phyloP scores from a whole-genome alignment of 805 yeast genomes.

The Saccharomycopsis schoenii region DNA sequence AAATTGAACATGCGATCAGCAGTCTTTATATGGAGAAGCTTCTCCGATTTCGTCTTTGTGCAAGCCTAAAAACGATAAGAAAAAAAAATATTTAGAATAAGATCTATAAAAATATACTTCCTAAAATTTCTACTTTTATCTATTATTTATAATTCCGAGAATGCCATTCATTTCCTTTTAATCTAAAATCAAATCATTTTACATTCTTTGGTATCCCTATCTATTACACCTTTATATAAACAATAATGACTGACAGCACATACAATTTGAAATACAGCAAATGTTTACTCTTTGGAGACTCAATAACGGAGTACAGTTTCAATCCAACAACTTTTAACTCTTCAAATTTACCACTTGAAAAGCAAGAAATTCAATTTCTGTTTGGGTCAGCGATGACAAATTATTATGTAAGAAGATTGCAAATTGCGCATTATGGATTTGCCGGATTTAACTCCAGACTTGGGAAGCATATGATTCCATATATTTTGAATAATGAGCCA shows the following conservation, averaged over 20 bases:
- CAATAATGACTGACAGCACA: neutral
- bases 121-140: no score
- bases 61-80: neutral
- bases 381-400: slow-evolving; percentile 41
- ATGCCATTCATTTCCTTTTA: no score
- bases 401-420: slow-evolving; percentile 51
- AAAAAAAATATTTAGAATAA: no score
- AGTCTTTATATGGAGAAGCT: no score
- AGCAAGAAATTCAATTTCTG: slow-evolving; percentile 29
- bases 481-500: slow-evolving; percentile 39
- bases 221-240: neutral
- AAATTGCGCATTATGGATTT: slow-evolving; percentile 65
- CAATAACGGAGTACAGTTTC: slow-evolving; percentile 49
- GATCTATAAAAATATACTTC: no score
- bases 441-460: slow-evolving; percentile 66
- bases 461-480: slow-evolving; percentile 41
- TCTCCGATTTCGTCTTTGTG: neutral
- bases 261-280: slow-evolving; percentile 31
- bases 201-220: neutral
- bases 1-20: no score
- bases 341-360: slow-evolving; percentile 10
- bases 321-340: slow-evolving; percentile 23
- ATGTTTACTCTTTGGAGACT: slow-evolving; percentile 60
- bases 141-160: no score
- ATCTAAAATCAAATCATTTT: no score